Conservation (phyloP, 2,329 filamentous ascomycete genomes). For the Leptographium galeiforme region DNA sequence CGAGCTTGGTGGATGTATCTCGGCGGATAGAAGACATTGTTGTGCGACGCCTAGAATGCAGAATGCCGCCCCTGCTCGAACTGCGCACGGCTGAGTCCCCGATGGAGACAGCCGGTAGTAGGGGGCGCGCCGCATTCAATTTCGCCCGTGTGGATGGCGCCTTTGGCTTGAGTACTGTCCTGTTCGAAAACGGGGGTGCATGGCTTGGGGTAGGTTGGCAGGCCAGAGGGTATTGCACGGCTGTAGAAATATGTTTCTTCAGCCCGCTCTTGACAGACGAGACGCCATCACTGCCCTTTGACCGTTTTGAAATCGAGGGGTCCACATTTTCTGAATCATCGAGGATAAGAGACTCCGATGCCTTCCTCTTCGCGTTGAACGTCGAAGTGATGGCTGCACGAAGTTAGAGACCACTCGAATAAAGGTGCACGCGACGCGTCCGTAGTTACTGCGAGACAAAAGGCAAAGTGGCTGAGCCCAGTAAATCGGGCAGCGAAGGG, state of each 20-base stretch:
- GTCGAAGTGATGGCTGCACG: slow-evolving; percentile 23
- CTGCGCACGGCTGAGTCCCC: slow-evolving; percentile 19
- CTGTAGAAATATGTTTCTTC: slow-evolving; percentile 31
- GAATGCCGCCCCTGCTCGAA: slow-evolving; percentile 54
- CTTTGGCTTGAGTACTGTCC: slow-evolving; percentile 36
- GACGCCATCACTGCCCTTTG: slow-evolving; percentile 35
- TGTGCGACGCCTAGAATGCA: slow-evolving; percentile 51
- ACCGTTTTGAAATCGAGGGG: slow-evolving; percentile 45
- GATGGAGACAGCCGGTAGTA: slow-evolving; percentile 11
- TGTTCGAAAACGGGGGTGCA: slow-evolving; percentile 23
- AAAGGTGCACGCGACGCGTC: too few relatives aligned
- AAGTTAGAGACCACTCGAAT: not conserved
- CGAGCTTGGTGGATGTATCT: slow-evolving; percentile 47
- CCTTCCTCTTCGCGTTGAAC: slow-evolving; percentile 43
- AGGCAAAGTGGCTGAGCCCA: too few relatives aligned
- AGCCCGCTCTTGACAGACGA: slow-evolving; percentile 28
- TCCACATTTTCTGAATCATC: slow-evolving; percentile 51
- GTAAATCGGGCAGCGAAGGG: too few relatives aligned
- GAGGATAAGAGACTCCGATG: slow-evolving; percentile 31
- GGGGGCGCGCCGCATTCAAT: slow-evolving; percentile 13
- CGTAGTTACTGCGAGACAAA: too few relatives aligned
- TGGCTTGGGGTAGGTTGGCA: slow-evolving; percentile 15
- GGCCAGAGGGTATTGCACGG: slow-evolving; percentile 26
- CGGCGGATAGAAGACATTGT: slow-evolving; percentile 53
- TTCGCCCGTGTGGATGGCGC: slow-evolving; percentile 36